These are phyloP conservation scores for Talaromyces stipitatus DNA, from an alignment of 495 filamentous ascomycete genomes.

Conservation along the genomic window DNA sequence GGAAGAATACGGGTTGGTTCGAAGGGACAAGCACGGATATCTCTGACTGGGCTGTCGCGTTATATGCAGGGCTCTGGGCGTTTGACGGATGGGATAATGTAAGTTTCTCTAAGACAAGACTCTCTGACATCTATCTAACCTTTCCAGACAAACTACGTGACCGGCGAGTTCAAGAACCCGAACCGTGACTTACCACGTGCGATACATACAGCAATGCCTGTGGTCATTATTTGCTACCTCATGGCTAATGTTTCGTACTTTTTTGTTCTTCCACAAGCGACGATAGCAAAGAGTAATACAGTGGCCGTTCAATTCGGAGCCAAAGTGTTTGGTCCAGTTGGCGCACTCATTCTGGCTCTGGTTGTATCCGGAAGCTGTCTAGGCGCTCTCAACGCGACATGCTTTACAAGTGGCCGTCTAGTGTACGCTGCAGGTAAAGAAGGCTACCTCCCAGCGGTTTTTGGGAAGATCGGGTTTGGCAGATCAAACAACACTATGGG, in stretches of 20 bases:
- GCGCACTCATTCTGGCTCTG: slow-evolving; percentile 78
- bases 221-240: slow-evolving; percentile 86
- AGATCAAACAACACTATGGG: slow-evolving; percentile 24
- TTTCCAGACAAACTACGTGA: slow-evolving; percentile 85
- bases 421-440: slow-evolving; percentile 94
- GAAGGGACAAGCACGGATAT: slow-evolving; percentile 72
- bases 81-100: slow-evolving; percentile 99
- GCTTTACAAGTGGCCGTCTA: slow-evolving; percentile 85
- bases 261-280: slow-evolving; percentile 75
- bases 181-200: slow-evolving; percentile 84
- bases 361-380: slow-evolving; percentile 84
- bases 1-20: slow-evolving; percentile 86
- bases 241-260: slow-evolving; percentile 90
- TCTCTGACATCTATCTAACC: background rate
- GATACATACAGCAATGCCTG: slow-evolving; percentile 93
- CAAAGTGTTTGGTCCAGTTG: slow-evolving; percentile 79
- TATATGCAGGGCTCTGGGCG: slow-evolving; percentile 95
- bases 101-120: slow-evolving; percentile 24
- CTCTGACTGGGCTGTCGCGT: slow-evolving; percentile 79
- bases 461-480: slow-evolving; percentile 75
- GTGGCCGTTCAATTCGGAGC: slow-evolving; percentile 89
- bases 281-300: slow-evolving; percentile 80
- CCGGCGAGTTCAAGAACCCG: slow-evolving; percentile 91
- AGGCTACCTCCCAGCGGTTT: slow-evolving; percentile 79
- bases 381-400: slow-evolving; percentile 88